phyloP scores from a whole-genome alignment of 306 rosid genomes.

The Medicago truncatula region DNA sequence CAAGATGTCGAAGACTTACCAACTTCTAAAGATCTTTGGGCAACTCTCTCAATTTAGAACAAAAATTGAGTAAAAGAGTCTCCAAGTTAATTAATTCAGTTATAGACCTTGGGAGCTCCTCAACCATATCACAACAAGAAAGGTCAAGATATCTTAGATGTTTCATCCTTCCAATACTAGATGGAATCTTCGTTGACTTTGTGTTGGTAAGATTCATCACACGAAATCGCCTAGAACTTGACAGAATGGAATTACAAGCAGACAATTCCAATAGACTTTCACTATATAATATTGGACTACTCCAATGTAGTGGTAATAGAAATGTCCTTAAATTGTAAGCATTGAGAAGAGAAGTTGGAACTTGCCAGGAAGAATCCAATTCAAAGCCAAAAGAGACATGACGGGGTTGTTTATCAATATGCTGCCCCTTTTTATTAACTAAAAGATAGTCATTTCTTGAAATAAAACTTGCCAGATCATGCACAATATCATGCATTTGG shows the following conservation, averaged over 20 bases:
- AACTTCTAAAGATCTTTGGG: background rate
- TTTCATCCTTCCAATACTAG: background rate
- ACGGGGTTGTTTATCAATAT: background rate
- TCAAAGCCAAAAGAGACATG: background rate
- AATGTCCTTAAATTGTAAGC: constrained; percentile 12
- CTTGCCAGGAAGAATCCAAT: too few relatives aligned
- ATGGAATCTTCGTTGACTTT: background rate
- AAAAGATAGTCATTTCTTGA: background rate
- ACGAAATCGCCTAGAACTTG: background rate
- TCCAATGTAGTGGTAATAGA: background rate
- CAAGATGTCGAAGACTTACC: constrained; percentile 26
- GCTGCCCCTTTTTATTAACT: background rate
- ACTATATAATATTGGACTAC: too few relatives aligned
- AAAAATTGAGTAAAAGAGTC: background rate
- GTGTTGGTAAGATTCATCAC: background rate
- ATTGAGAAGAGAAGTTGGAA: background rate
- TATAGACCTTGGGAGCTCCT: constrained; percentile 8
- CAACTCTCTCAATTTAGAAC: background rate
- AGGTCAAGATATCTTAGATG: constrained; percentile 24
- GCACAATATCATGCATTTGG: too few relatives aligned
- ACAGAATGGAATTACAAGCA: background rate
- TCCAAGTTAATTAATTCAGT: background rate
- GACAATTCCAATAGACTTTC: too few relatives aligned
- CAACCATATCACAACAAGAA: rapidly evolving
- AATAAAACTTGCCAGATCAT: background rate